A percentile compares a stretch with the other conserved stretches of the same genome.
Conservation (phyloP, 2,329 filamentous ascomycete genomes). For the Pyricularia sp. region DNA sequence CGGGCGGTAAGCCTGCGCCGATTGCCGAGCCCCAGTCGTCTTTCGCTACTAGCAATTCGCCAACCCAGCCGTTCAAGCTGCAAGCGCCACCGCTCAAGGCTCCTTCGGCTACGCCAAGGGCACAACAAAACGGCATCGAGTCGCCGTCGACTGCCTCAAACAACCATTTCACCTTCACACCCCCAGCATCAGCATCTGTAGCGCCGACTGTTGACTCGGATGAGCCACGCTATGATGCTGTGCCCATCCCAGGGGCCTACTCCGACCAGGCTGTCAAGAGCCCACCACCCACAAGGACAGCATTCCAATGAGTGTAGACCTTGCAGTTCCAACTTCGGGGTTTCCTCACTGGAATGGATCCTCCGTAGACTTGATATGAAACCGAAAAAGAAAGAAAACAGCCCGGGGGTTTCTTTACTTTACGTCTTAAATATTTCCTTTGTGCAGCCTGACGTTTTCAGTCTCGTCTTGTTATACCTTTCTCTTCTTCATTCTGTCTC, state of each 20-base stretch:
- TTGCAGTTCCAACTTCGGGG: background rate
- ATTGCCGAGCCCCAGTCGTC: conserved; percentile 48
- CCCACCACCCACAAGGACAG: conserved; percentile 22
- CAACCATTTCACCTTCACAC: conserved; percentile 15
- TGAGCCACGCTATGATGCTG: conserved; percentile 75
- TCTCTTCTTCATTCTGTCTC: background rate
- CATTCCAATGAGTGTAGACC: background rate
- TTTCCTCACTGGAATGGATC: too few species aligned
- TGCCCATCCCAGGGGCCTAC: conserved; percentile 86
- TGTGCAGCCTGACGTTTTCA: background rate
- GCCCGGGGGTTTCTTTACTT: background rate
- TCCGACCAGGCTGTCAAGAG: conserved; percentile 44
- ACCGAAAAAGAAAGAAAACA: too few species aligned
- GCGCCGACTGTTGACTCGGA: conserved; percentile 58
- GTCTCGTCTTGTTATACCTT: background rate
- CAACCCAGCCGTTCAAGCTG: conserved; percentile 54
- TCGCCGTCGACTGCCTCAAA: conserved; percentile 19
- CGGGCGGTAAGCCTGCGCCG: conserved; percentile 40
- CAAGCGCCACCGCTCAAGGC: conserved; percentile 76
- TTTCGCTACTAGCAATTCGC: conserved; percentile 44
- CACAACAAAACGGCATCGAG: conserved; percentile 26
- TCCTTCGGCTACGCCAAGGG: conserved; percentile 66
- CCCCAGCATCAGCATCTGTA: conserved; percentile 44
- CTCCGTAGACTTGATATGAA: background rate
- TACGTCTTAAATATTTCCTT: background rate